Base-by-base conservation (phyloP, 805 yeast species). In the Allodekkera sacchari region DNA sequence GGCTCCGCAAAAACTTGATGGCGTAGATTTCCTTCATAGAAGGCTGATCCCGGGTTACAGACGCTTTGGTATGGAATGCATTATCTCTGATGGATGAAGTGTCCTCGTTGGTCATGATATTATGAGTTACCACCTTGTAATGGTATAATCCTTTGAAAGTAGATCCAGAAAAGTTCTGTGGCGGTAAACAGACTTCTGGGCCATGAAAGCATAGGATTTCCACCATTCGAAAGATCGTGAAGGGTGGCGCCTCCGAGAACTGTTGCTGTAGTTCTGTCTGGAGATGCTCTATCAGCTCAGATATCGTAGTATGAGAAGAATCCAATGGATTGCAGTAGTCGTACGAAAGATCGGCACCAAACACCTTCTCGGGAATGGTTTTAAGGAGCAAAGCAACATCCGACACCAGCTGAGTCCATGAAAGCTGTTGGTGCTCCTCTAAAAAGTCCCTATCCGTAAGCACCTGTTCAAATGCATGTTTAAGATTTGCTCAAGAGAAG, bases 211-310 rank as follows among this genome's bases (percentile, higher is more conserved):
- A 28, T 6, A 52, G 21, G 1, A 45, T 41, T 2, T 33, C 25
- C 2, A 33, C 33, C 13, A 53, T 32, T 32, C 44, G 47, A 14
- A 27, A 31, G 6, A 53, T 45, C 2, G 58, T 54, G 31, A 52
- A 54, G 4, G 59, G 59, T 1, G 59, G 59, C 1, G 55, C 47
- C 2, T 30, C 29, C 0, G 23, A 12, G 23, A 52, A 53, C 22
- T 18, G 6, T 12, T 8, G 8, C 7, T 11, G 8, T 10, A 27
- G 6, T 7, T 27, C 18, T 14, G 13, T 13, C 23, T n/a, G 30
- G n/a, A 27, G 11, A 6, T 9, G 14, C 6, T 13, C 30, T 12
- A 27, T 18, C 12, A 15, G 7, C 16, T 9, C 13, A 9, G n/a
- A 14, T 11, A 19, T 27, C 15, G 22, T 8, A 7, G 11, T 14